A percentile compares a stretch with the other conserved stretches of the same genome.
Evolutionary conservation across 1,284 basidiomycete genomes (phyloP).

Genomic region (Leccinum pachyderme): DNA sequence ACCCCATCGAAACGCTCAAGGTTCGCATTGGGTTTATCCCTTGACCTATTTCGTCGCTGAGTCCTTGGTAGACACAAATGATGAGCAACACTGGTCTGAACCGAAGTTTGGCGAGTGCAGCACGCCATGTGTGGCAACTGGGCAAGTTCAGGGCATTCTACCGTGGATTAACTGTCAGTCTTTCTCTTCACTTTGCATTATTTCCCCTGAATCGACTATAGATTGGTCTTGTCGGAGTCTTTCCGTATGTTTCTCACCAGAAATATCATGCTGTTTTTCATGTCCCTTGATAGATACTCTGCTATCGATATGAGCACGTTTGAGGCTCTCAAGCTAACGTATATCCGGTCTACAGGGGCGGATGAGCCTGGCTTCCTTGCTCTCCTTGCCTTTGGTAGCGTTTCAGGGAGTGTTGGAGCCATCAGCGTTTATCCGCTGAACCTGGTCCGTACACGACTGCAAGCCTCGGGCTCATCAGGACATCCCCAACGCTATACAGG

Average conservation of each 20-base stretch:
- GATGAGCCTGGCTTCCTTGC: constrained; percentile 85
- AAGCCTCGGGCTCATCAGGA: constrained; percentile 92
- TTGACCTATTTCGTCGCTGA: constrained; percentile 5
- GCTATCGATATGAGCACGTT: constrained; percentile 97
- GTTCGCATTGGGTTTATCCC: constrained; percentile 34
- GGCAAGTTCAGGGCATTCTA: constrained; percentile 88
- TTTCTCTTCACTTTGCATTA: constrained; percentile 6
- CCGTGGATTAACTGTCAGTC: constrained; percentile 82
- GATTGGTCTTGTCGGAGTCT: constrained; percentile 89
- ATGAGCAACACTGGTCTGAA: constrained; percentile 79
- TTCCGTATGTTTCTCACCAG: constrained; percentile 58
- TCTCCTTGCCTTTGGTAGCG: constrained; percentile 81
- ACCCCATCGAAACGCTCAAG: constrained; percentile 88
- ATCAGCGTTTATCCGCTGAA: constrained; percentile 92
- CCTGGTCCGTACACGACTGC: constrained; percentile 90
- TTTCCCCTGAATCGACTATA: constrained; percentile 34
- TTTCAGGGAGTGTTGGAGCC: constrained; percentile 90
- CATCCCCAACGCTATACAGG: constrained; percentile 90
- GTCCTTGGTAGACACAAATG: constrained; percentile 75
- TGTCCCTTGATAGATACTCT: constrained; percentile 53
- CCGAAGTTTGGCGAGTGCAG: constrained; percentile 57
- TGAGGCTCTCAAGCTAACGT: constrained; percentile 85
- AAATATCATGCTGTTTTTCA: background rate
- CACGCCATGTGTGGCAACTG: constrained; percentile 71
- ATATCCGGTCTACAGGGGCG: constrained; percentile 74